phyloP scores from a whole-genome alignment of 2,329 filamentous ascomycete genomes.

The Sporothrix brasiliensis region DNA sequence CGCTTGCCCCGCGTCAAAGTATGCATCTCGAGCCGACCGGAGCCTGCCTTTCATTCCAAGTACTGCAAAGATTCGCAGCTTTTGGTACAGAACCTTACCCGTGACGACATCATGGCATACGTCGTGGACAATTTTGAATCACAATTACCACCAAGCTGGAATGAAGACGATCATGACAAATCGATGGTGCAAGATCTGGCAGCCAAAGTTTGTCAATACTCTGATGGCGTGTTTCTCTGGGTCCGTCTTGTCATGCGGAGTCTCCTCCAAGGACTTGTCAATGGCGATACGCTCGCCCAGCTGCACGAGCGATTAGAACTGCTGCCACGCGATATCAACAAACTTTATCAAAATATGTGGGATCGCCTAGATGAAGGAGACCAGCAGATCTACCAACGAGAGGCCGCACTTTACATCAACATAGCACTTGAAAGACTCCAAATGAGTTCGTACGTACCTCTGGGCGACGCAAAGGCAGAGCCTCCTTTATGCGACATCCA shows the following conservation, averaged over 20 bases:
- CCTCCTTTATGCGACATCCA: neutral
- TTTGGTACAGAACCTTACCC: slow-evolving; percentile 11
- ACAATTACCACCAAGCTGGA: neutral
- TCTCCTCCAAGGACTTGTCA: neutral
- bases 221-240: slow-evolving; percentile 23
- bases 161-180: neutral
- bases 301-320: neutral
- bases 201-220: slow-evolving; percentile 2
- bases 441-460: neutral
- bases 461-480: neutral
- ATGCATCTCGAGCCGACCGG: slow-evolving; percentile 16
- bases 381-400: slow-evolving; percentile 13
- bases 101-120: slow-evolving; percentile 1
- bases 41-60: slow-evolving; percentile 2
- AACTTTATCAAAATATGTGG: slow-evolving; percentile 23
- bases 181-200: neutral
- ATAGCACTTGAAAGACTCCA: neutral
- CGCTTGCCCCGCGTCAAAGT: slow-evolving; percentile 2
- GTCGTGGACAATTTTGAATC: slow-evolving; percentile 4
- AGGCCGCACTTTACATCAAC: slow-evolving; percentile 6
- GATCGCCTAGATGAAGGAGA: slow-evolving; percentile 3
- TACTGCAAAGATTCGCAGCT: neutral
- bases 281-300: neutral
- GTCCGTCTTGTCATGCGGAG: slow-evolving; percentile 2
- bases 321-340: slow-evolving; percentile 4